phyloP scores from a whole-genome alignment of 2,329 filamentous ascomycete species.

The Sporothrix mexicana region DNA sequence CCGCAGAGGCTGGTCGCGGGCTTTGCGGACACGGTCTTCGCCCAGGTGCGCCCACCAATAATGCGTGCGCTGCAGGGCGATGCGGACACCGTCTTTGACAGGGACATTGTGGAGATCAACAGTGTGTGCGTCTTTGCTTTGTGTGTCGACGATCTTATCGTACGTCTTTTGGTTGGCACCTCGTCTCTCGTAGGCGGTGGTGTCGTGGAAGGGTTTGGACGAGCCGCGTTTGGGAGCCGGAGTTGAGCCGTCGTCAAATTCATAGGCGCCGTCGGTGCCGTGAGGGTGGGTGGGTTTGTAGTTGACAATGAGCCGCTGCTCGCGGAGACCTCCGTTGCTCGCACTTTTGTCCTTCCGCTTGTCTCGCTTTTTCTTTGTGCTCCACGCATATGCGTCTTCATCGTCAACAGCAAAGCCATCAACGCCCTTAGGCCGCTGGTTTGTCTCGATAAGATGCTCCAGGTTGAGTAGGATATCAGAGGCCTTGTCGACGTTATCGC shows the following conservation, averaged over 20 bases:
- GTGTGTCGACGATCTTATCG: slow-evolving; percentile 69
- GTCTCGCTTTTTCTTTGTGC: slow-evolving; percentile 7
- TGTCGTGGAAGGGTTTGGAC: slow-evolving; percentile 61
- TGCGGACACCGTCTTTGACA: slow-evolving; percentile 80
- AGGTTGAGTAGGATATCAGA: slow-evolving; percentile 83
- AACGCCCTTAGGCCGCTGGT: slow-evolving; percentile 71
- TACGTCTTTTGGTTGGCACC: neutral
- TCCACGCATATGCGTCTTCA: neutral
- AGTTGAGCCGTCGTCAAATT: slow-evolving; percentile 25
- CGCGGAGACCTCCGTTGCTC: slow-evolving; percentile 42
- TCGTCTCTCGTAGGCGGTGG: neutral
- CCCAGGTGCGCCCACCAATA: slow-evolving; percentile 79
- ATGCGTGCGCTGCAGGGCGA: slow-evolving; percentile 69
- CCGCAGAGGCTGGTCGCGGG: slow-evolving; percentile 63
- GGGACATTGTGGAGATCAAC: slow-evolving; percentile 88
- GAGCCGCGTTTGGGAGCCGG: slow-evolving; percentile 56
- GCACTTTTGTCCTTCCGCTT: slow-evolving; percentile 43
- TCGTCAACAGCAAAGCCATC: slow-evolving; percentile 74
- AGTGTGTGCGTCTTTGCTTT: slow-evolving; percentile 66
- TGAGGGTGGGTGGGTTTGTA: slow-evolving; percentile 49
- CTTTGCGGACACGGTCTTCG: slow-evolving; percentile 61
- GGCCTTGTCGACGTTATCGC: slow-evolving; percentile 69
- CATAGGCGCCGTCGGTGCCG: slow-evolving; percentile 44
- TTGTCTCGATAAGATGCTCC: slow-evolving; percentile 74
- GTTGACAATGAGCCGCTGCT: slow-evolving; percentile 46